Conservation (phyloP, 202 grass and related monocot species). For the Zoysia matrella region DNA sequence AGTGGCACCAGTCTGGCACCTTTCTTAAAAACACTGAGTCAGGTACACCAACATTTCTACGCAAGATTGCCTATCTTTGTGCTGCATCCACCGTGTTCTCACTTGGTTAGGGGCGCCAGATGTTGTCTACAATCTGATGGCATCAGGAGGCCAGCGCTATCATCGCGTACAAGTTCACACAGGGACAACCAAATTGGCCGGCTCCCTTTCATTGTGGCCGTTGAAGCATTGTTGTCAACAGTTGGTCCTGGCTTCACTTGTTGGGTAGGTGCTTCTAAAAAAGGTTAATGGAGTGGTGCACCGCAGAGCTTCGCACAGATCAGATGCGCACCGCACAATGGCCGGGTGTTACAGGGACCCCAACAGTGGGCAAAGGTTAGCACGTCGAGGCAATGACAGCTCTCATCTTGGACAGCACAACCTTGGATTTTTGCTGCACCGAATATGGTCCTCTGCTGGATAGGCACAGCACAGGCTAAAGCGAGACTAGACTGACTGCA, state of each 20-base stretch:
- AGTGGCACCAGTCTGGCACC: constrained; percentile 20
- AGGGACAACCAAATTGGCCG: constrained; percentile 57
- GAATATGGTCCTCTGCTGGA: constrained; percentile 46
- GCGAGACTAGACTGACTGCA: constrained; percentile 22
- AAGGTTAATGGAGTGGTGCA: constrained; percentile 50
- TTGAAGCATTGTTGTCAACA: constrained; percentile 58
- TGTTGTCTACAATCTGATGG: constrained; percentile 24
- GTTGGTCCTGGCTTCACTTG: constrained; percentile 58
- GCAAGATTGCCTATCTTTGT: constrained; percentile 25
- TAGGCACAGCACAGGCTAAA: constrained; percentile 31
- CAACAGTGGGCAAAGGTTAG: constrained; percentile 56
- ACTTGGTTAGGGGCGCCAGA: constrained; percentile 9
- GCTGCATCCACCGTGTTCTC: constrained; percentile 24
- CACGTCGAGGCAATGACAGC: constrained; percentile 44
- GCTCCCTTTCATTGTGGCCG: constrained; percentile 52
- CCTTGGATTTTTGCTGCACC: constrained; percentile 52
- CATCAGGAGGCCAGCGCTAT: constrained; percentile 22
- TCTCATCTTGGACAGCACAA: constrained; percentile 38
- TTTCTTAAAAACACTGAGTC: background rate
- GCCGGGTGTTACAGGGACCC: constrained; percentile 39
- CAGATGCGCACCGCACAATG: constrained; percentile 46
- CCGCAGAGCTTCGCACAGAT: constrained; percentile 45
- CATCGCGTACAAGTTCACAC: constrained; percentile 42
- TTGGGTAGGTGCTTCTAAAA: constrained; percentile 46
- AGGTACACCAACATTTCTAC: constrained; percentile 27